phyloP scores from a whole-genome alignment of 495 filamentous ascomycete genomes.

The Aspergillus sparsus region DNA sequence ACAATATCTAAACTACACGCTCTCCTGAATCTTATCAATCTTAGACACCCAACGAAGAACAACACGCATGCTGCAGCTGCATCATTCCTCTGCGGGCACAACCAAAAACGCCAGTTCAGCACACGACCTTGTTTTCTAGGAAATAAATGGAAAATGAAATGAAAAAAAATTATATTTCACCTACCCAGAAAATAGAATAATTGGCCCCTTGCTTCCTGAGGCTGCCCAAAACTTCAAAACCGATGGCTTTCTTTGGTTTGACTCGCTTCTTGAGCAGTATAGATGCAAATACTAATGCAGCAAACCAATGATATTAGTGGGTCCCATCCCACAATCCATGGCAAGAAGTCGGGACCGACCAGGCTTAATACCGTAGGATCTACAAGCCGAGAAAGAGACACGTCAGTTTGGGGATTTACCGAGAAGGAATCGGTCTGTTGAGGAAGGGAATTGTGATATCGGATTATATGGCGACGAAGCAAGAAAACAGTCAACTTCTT shows the following conservation, averaged over 20 bases:
- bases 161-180: neutral
- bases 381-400: constrained; percentile 1
- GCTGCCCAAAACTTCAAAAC: neutral
- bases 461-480: neutral
- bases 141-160: constrained; percentile 5
- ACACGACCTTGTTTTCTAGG: neutral
- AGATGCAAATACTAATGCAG: neutral
- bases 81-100: constrained; percentile 5
- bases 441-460: neutral
- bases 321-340: constrained; percentile 8
- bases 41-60: constrained; percentile 8
- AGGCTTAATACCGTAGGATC: constrained; percentile 1
- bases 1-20: neutral
- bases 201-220: constrained; percentile 3
- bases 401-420: neutral
- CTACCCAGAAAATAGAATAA: neutral
- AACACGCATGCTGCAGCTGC: constrained; percentile 5
- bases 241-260: neutral
- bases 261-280: neutral
- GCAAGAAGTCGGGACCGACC: constrained; percentile 2
- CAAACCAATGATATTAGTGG: constrained; percentile 2
- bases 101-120: constrained; percentile 3
- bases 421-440: neutral
- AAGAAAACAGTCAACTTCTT: neutral
- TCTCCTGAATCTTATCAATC: neutral